A percentile compares a stretch with the other conserved stretches of the same genome.
phyloP scores from a whole-genome alignment of 495 filamentous ascomycete genomes.

The Aspergillus wentii region DNA sequence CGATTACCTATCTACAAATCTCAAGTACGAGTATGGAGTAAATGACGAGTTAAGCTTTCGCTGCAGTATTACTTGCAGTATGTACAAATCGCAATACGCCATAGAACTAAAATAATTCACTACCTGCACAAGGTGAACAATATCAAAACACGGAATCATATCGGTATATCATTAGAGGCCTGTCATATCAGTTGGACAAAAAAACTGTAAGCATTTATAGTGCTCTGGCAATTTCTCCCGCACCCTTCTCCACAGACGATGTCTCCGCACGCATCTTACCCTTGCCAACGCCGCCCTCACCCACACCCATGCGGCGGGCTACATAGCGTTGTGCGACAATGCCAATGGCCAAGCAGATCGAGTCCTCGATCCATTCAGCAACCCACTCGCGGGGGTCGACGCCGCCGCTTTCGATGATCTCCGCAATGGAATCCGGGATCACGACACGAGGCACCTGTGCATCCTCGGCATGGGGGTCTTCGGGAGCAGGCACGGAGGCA shows the following conservation, averaged over 20 bases:
- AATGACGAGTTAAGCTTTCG: background rate
- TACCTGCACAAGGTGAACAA: too few relatives aligned
- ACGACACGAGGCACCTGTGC: conserved; percentile 31
- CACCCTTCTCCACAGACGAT: conserved; percentile 66
- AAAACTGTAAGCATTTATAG: conserved; percentile 23
- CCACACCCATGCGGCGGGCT: conserved; percentile 90
- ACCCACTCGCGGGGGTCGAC: conserved; percentile 97
- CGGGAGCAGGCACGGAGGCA: conserved; percentile 53
- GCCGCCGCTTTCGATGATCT: conserved; percentile 83
- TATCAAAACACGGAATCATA: too few relatives aligned
- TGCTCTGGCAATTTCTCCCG: conserved; percentile 78
- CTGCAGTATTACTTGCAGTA: background rate
- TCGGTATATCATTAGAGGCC: conserved; percentile 18
- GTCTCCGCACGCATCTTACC: conserved; percentile 77
- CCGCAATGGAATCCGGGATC: conserved; percentile 77
- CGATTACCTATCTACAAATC: background rate
- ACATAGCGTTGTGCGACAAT: conserved; percentile 95
- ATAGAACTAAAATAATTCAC: too few relatives aligned
- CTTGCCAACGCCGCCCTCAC: conserved; percentile 64
- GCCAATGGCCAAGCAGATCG: conserved; percentile 72
- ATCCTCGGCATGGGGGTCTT: conserved; percentile 29
- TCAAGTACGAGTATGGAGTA: background rate
- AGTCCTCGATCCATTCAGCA: conserved; percentile 93
- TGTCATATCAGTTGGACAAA: conserved; percentile 8
- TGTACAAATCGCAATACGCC: too few relatives aligned